Conservation (phyloP, 352 stramenopile species). For the Globisporangium spiculum region DNA sequence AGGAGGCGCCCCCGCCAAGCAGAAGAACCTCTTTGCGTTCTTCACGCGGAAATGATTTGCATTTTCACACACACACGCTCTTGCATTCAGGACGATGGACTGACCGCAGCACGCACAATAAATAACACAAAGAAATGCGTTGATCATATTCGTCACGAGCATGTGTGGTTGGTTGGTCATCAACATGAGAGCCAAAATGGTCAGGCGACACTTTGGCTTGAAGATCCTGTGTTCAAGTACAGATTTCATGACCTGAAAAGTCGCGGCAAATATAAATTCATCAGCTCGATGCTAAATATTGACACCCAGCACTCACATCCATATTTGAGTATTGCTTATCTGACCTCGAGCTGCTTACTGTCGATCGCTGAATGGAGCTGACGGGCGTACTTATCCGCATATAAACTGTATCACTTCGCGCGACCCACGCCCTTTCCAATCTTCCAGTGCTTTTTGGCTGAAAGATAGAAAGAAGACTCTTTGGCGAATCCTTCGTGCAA, state of each 20-base stretch:
- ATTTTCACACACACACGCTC: background rate
- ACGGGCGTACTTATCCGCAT: constrained; percentile 6
- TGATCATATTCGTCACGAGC: background rate
- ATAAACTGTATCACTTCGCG: background rate
- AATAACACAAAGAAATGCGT: background rate
- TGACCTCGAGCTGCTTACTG: background rate
- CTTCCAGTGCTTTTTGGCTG: constrained; percentile 6
- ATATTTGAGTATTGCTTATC: background rate
- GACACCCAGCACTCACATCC: too few relatives aligned
- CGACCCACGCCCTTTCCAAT: constrained; percentile 1
- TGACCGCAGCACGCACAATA: background rate
- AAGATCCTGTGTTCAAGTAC: background rate
- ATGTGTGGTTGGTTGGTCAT: background rate
- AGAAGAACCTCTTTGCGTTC: constrained; percentile 72
- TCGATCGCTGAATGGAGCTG: constrained; percentile 3
- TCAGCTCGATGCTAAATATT: background rate
- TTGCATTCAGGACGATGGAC: background rate
- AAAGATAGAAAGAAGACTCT: constrained; percentile 15
- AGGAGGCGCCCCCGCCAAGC: constrained; percentile 45
- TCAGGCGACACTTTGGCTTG: background rate
- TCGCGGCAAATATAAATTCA: background rate
- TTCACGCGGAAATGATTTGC: constrained; percentile 34
- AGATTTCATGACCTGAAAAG: background rate
- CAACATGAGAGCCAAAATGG: background rate
- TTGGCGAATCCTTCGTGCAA: constrained; percentile 1